These are phyloP conservation scores for Westerdykella ornata DNA, from an alignment of 2,329 filamentous ascomycete genomes.

Conservation along the genomic window DNA sequence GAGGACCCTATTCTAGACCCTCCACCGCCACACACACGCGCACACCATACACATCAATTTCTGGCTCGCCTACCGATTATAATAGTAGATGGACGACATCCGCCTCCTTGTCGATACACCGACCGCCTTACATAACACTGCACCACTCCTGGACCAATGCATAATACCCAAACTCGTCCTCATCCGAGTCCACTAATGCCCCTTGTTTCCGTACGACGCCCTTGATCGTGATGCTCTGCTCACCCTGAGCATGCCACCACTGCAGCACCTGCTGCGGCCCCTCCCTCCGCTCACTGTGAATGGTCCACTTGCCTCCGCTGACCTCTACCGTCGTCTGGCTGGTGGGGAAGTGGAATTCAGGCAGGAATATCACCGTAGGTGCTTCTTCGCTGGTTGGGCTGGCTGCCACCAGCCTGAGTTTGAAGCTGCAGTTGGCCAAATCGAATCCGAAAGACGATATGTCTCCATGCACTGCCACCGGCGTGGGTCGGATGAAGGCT, in stretches of 20 bases:
- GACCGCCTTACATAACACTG: conserved; percentile 36
- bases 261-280: conserved; percentile 66
- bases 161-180: conserved; percentile 49
- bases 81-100: too few relatives aligned
- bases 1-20: too few relatives aligned
- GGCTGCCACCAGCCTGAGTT: conserved; percentile 59
- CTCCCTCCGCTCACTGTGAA: conserved; percentile 65
- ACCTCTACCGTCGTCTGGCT: conserved; percentile 65
- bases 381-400: conserved; percentile 54
- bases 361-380: conserved; percentile 79
- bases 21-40: too few relatives aligned
- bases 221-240: conserved; percentile 70
- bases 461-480: conserved; percentile 66
- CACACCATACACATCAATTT: too few relatives aligned
- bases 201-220: conserved; percentile 60
- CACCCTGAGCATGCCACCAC: conserved; percentile 90
- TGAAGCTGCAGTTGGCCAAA: conserved; percentile 69
- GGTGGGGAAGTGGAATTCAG: conserved; percentile 85
- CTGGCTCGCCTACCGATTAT: too few relatives aligned
- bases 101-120: too few relatives aligned
- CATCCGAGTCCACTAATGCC: conserved; percentile 48
- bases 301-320: conserved; percentile 83
- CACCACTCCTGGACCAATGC: conserved; percentile 66
- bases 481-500: conserved; percentile 81
- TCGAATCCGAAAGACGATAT: conserved; percentile 73